Percentiles rank a stretch among this genome's conserved stretches.
These are phyloP conservation scores for Geum urbanum DNA, from an alignment of 306 rosid genomes.

Conservation along the genomic window DNA sequence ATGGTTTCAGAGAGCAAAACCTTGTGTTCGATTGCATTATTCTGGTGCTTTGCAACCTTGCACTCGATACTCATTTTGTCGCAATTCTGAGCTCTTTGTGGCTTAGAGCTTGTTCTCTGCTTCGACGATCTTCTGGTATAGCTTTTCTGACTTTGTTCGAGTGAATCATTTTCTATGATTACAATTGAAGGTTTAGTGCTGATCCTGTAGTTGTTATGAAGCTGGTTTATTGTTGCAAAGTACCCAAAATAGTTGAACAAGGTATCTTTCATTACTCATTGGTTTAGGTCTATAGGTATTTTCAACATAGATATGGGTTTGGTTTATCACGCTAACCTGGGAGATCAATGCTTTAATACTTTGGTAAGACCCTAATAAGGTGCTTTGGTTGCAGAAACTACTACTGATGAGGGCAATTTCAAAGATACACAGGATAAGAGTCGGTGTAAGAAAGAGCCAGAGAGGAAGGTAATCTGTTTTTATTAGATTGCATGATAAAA, in stretches of 20 bases:
- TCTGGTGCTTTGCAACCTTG: too few relatives aligned
- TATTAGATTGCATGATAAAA: not conserved
- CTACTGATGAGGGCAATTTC: not conserved
- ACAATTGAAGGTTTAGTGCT: too few relatives aligned
- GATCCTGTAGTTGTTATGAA: too few relatives aligned
- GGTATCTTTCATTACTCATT: slow-evolving; percentile 34
- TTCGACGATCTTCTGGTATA: too few relatives aligned
- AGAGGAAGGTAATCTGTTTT: slow-evolving; percentile 22
- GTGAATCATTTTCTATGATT: too few relatives aligned
- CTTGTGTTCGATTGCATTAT: too few relatives aligned
- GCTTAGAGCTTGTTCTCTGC: too few relatives aligned
- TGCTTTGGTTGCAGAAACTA: slow-evolving; percentile 6
- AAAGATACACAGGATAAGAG: slow-evolving; percentile 1
- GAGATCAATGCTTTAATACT: not conserved
- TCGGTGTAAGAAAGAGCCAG: slow-evolving; percentile 20
- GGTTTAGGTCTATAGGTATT: not conserved
- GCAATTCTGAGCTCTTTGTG: too few relatives aligned
- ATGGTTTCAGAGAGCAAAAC: too few relatives aligned
- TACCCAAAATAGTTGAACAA: slow-evolving; percentile 70
- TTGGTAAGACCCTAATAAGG: slow-evolving; percentile 7
- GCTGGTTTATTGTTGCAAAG: too few relatives aligned
- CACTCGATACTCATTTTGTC: too few relatives aligned
- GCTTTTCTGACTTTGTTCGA: too few relatives aligned
- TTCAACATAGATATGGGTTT: not conserved
- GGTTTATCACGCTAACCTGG: not conserved